Evolutionary conservation across 345 rosid species (phyloP).

Genomic region (Eucalyptus tenuipes): DNA sequence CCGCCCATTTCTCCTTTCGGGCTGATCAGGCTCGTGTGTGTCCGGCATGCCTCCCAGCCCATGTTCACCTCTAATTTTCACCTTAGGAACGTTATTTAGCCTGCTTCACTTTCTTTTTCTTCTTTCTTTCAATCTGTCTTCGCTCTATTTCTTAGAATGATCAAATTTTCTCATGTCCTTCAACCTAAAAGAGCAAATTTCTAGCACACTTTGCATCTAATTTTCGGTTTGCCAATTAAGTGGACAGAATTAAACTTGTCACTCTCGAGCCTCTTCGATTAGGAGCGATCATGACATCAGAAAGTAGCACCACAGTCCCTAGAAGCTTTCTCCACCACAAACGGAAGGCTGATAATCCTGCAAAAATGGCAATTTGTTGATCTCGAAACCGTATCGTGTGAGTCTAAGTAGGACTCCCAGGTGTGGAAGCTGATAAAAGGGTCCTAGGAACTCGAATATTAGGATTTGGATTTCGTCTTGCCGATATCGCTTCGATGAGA

Average conservation of each 20-base stretch:
- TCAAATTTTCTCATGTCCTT: background rate
- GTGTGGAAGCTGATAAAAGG: background rate
- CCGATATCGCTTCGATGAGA: background rate
- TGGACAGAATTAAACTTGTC: too few relatives aligned
- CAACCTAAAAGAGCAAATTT: background rate
- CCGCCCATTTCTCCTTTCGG: background rate
- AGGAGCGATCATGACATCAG: background rate
- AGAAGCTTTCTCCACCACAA: background rate
- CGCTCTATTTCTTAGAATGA: background rate
- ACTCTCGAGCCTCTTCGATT: background rate
- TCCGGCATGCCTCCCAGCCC: background rate
- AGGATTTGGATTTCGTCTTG: accelerated
- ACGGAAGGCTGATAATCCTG: background rate
- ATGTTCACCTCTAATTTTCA: background rate
- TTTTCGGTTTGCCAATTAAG: background rate
- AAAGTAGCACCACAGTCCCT: accelerated
- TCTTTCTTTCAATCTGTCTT: background rate
- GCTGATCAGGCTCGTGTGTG: background rate
- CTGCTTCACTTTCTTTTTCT: background rate
- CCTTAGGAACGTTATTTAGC: background rate
- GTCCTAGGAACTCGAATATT: background rate
- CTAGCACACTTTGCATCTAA: background rate
- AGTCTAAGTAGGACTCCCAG: background rate
- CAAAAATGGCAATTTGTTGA: background rate
- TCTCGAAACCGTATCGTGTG: background rate